These are phyloP conservation scores for Trametes meyenii DNA, from an alignment of 768 basidiomycete genomes.

Conservation along the genomic window DNA sequence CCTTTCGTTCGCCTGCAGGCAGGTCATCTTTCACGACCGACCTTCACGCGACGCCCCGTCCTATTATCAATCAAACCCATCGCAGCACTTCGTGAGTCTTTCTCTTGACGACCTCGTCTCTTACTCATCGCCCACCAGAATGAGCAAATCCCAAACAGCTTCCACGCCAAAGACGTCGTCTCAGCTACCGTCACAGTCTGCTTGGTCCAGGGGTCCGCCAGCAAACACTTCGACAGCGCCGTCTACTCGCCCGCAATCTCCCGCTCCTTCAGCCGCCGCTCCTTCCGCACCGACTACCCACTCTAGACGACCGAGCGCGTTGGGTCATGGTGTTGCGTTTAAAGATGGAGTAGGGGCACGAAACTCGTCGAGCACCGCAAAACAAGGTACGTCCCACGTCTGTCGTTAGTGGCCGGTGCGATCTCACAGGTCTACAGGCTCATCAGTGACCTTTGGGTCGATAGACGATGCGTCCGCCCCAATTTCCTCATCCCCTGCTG, in stretches of 20 bases:
- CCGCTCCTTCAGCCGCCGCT: conserved; percentile 51
- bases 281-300: conserved; percentile 49
- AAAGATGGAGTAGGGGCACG: conserved; percentile 81
- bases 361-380: conserved; percentile 62
- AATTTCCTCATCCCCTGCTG: conserved; percentile 83
- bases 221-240: conserved; percentile 56
- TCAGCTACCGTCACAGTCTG: conserved; percentile 79
- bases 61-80: conserved; percentile 54
- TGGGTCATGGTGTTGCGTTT: conserved; percentile 70
- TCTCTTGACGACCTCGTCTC: conserved; percentile 20
- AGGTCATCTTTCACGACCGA: conserved; percentile 87
- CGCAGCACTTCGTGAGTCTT: conserved; percentile 41
- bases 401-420: conserved; percentile 9
- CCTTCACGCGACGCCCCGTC: conserved; percentile 62
- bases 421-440: conserved; percentile 43
- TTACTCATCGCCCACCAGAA: conserved; percentile 54
- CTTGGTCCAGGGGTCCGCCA: conserved; percentile 91
- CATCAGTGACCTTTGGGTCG: conserved; percentile 85
- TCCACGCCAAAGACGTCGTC: conserved; percentile 71
- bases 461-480: conserved; percentile 79
- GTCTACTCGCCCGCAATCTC: conserved; percentile 78
- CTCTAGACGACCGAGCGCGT: conserved; percentile 77
- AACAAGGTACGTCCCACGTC: conserved; percentile 54
- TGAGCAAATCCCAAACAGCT: conserved; percentile 89
- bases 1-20: conserved; percentile 76